These are phyloP conservation scores for Cichorium intybus DNA, from an alignment of 140 eudicot species.

Conservation along the genomic window DNA sequence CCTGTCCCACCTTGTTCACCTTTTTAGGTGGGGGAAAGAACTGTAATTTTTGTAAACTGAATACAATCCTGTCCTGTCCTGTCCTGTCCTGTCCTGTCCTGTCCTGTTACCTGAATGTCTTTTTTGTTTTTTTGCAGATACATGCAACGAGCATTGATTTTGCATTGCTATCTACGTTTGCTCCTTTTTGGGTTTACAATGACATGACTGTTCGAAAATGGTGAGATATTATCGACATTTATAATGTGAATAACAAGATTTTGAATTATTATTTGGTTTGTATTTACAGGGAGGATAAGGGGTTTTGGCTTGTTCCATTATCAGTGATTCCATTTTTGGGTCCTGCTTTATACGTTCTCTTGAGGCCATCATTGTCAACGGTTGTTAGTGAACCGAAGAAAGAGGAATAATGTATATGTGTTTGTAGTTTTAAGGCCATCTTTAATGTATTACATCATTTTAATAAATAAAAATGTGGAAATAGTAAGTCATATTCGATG, in stretches of 20 bases:
- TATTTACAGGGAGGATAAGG: conserved; percentile 58
- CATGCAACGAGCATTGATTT: conserved; percentile 80
- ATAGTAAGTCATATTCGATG: no score
- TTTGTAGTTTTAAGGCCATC: not conserved
- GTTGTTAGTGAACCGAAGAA: no score
- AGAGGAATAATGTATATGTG: conserved; percentile 27
- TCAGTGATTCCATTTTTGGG: conserved; percentile 78
- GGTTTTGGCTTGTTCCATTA: conserved; percentile 74
- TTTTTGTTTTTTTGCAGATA: conserved; percentile 46
- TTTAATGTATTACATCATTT: no score
- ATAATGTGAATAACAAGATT: not conserved
- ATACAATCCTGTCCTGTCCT: no score
- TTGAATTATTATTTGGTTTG: not conserved
- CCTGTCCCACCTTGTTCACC: no score
- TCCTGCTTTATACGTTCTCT: conserved; percentile 71
- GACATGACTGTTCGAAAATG: conserved; percentile 90
- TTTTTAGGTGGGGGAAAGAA: no score
- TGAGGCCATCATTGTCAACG: conserved; percentile 60
- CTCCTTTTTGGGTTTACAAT: conserved; percentile 98
- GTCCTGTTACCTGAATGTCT: not conserved
- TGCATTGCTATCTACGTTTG: conserved; percentile 68
- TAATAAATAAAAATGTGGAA: no score
- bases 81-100: not conserved
- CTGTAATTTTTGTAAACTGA: not conserved
- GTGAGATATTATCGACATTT: conserved; percentile 32